Conservation (phyloP, 768 basidiomycete genomes). For the Gloeophyllum trabeum region DNA sequence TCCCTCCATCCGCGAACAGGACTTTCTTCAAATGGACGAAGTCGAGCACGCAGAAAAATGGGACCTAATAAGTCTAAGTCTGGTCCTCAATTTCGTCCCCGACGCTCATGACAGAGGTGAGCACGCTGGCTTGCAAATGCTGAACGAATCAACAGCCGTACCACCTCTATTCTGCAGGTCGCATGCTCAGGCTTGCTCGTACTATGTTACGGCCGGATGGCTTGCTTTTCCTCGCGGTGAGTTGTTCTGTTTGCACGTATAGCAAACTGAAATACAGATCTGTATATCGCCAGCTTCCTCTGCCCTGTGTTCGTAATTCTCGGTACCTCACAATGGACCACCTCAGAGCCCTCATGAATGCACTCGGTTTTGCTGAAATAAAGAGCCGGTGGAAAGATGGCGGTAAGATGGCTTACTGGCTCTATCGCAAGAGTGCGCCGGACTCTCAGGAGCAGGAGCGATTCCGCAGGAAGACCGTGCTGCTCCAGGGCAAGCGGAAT, state of each 20-base stretch:
- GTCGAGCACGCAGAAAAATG: constrained; percentile 42
- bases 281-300: constrained; percentile 46
- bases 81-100: constrained; percentile 87
- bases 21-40: constrained; percentile 61
- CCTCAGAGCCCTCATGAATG: constrained; percentile 43
- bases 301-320: constrained; percentile 79
- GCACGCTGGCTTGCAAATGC: constrained; percentile 6
- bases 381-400: constrained; percentile 50
- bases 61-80: constrained; percentile 75
- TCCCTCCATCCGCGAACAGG: constrained; percentile 73
- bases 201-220: constrained; percentile 42
- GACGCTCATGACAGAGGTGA: constrained; percentile 65
- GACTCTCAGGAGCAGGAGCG: constrained; percentile 8
- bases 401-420: constrained; percentile 84
- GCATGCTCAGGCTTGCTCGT: constrained; percentile 58
- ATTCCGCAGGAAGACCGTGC: constrained; percentile 43
- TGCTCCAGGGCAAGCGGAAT: constrained; percentile 64
- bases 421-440: constrained; percentile 43
- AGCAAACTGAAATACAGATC: neutral
- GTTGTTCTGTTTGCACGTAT: constrained; percentile 17
- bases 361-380: constrained; percentile 53
- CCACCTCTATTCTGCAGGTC: constrained; percentile 30
- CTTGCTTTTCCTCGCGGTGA: constrained; percentile 59
- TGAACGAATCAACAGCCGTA: constrained; percentile 1
- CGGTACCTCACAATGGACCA: constrained; percentile 62